Evolutionary conservation across 352 stramenopile species (phyloP), one percentile per base, ranked within the genome.

Genomic region (Phytophthora nicotianae): DNA sequence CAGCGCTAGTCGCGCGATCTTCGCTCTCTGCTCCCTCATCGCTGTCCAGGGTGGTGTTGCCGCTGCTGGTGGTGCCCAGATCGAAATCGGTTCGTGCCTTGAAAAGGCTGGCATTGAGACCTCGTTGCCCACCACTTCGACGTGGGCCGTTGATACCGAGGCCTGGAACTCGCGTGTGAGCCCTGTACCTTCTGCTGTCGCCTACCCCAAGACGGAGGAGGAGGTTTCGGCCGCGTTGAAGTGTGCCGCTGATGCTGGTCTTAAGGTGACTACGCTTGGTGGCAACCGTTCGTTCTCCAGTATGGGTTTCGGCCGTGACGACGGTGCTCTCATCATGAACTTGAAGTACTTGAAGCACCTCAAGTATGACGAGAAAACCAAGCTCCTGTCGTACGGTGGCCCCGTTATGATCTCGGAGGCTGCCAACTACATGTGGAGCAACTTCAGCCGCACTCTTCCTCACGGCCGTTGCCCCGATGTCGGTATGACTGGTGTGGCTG

Each of bases 11-110:
- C 64, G 58, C 17, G 51, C 37, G 8, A 54, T 64, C 24, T 58
- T 72, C n/a, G 64, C 51, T 47, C 58, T 72, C 40, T 72, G 58
- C 51, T 72, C 64, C 16, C 47, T 72, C 46, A 68, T 72, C 20
- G 51, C 24, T 26, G 64, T 58, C 10, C 58, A 68, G 42, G 10
- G 58, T 24, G 45, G 56, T 0, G 55, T 70, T 38, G 56, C 40
- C 13, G 35, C 21, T 32, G 57, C 29, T 35, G 29, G 29, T 13
- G 29, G 29, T 35, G 3, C 47, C 4, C 54, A 57, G 16, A 16
- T 24, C 3, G 58, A 64, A 51, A 58, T 72, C 5, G 51, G 58
- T 3, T 9, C 58, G 29, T 68, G 62, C 20, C 48, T 69, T 0
- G 16, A 51, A 19, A 69, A 60, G 33, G 62, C 54, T 14, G 40